Conservation (phyloP, 208 protist genomes). For the Wallacemonas rigidus region DNA sequence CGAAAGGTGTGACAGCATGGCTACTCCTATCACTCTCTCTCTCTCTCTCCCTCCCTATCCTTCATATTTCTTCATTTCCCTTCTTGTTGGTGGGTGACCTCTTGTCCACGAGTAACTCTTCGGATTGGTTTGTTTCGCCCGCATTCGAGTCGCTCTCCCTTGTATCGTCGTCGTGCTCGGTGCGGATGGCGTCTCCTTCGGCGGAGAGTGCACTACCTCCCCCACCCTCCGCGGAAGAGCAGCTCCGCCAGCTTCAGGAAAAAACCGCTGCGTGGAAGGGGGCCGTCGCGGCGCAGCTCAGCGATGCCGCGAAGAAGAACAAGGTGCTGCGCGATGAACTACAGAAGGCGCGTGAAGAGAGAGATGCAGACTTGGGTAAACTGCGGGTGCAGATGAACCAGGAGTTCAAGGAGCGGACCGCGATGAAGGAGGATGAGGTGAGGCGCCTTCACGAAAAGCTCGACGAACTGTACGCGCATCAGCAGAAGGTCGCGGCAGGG, state of each 20-base stretch:
- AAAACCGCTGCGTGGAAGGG: conserved; percentile 68
- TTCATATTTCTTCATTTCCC: too few species aligned
- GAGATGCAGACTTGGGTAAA: conserved; percentile 35
- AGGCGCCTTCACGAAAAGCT: conserved; percentile 29
- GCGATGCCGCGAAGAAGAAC: conserved; percentile 70
- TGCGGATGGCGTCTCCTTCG: too few species aligned
- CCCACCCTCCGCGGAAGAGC: conserved; percentile 26
- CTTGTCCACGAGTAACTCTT: too few species aligned
- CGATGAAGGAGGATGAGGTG: conserved; percentile 62
- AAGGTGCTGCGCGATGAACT: conserved; percentile 72
- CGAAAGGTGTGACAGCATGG: too few species aligned
- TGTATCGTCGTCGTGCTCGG: too few species aligned
- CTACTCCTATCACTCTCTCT: too few species aligned
- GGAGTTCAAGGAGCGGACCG: conserved; percentile 74
- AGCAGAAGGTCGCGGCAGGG: conserved; percentile 34
- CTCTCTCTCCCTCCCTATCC: too few species aligned
- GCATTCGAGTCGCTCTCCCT: too few species aligned
- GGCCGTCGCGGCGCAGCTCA: conserved; percentile 57
- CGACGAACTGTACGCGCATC: conserved; percentile 44
- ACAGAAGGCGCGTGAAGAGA: conserved; percentile 24
- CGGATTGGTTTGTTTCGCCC: too few species aligned
- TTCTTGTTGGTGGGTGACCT: too few species aligned
- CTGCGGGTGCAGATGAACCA: conserved; percentile 59
- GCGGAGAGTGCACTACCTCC: too few species aligned
- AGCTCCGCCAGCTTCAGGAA: conserved; percentile 42